Percentiles rank a stretch among this genome's conserved stretches.
Conservation (phyloP, 2,329 filamentous ascomycete species). For the Talaromyces islandicus region DNA sequence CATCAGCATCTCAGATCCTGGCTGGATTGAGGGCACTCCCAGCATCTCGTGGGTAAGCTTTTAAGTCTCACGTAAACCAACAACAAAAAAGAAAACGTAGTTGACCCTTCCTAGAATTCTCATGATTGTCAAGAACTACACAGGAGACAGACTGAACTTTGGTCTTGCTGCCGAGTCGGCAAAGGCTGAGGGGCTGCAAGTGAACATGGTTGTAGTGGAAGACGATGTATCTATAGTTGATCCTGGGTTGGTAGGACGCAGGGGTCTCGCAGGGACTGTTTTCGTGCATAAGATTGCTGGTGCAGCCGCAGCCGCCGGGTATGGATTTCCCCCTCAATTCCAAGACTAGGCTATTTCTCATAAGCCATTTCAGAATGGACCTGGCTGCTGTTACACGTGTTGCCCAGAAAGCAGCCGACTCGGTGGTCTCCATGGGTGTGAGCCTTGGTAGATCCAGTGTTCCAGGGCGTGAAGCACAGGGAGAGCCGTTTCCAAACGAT, state of each 20-base stretch:
- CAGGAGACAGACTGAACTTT: conserved; percentile 7
- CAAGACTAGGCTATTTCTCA: not conserved
- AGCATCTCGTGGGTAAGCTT: not conserved
- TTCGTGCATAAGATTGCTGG: not conserved
- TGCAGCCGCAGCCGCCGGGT: not conserved
- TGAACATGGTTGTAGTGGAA: not conserved
- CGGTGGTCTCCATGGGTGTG: not conserved
- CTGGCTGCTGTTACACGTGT: not conserved
- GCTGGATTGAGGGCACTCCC: not conserved
- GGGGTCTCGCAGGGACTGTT: not conserved
- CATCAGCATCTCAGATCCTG: not conserved
- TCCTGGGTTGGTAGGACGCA: not conserved
- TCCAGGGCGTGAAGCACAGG: not conserved
- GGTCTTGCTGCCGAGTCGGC: conserved; percentile 1
- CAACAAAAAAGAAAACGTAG: no score
- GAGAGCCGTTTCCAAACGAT: not conserved
- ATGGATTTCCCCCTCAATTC: not conserved
- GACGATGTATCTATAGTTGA: not conserved
- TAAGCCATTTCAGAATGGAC: not conserved
- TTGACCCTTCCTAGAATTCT: not conserved
- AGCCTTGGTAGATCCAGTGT: not conserved
- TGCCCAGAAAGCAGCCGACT: not conserved
- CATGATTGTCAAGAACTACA: conserved; percentile 7
- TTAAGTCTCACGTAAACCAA: not conserved
- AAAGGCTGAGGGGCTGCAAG: not conserved